Evolutionary conservation across 306 rosid species (phyloP).

Genomic region (Luffa aegyptiaca): DNA sequence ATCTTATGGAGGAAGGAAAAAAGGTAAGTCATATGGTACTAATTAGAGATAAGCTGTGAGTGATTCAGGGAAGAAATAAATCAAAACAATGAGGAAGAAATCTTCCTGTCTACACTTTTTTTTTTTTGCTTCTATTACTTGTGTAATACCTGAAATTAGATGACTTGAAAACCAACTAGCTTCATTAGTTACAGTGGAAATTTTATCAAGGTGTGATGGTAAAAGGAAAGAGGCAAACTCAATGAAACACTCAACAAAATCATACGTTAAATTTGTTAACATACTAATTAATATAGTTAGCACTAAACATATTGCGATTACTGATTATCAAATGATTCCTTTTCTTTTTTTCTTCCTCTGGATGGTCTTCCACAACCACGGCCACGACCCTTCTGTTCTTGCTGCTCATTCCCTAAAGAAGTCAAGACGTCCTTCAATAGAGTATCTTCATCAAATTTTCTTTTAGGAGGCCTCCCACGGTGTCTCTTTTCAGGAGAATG

Average conservation of each 20-base stretch:
- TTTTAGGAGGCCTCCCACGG: conserved; percentile 11
- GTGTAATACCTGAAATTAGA: background rate
- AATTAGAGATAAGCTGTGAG: background rate
- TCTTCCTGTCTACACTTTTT: background rate
- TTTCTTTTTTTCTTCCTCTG: too few species aligned
- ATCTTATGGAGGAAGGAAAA: too few species aligned
- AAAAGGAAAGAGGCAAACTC: background rate
- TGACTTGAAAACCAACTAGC: too few species aligned
- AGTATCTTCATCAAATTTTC: background rate
- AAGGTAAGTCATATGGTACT: too few species aligned
- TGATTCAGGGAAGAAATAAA: background rate
- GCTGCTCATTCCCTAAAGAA: background rate
- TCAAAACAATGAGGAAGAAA: background rate
- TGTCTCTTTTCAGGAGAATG: background rate
- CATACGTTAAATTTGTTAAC: too few species aligned
- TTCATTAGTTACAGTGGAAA: too few species aligned
- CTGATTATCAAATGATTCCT: background rate
- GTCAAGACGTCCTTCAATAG: too few species aligned
- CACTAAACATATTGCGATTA: background rate
- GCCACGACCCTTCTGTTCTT: background rate
- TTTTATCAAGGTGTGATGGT: too few species aligned
- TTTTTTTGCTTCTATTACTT: background rate
- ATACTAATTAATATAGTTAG: background rate
- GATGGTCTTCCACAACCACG: background rate
- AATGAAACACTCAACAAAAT: too few species aligned